Evolutionary conservation across 2,329 filamentous ascomycete species (phyloP), one percentile per base, ranked within the genome.

Genomic region (Diplocarpon mali): DNA sequence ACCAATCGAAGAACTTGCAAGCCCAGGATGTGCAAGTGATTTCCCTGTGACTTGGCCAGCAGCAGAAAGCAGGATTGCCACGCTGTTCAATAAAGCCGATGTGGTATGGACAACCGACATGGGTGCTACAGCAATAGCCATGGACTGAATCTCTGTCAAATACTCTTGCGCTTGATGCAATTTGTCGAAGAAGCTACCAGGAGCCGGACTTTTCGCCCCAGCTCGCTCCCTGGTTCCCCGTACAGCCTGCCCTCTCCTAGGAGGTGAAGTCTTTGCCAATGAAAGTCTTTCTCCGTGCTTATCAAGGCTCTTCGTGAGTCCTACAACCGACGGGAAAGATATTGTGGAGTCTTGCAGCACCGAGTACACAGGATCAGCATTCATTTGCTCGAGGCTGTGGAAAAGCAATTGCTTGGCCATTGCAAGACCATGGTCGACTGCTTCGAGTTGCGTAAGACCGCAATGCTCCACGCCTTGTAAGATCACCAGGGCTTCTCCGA

Each of bases 331-430:
- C 1, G 89, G 87, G 48, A 90, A 83, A 0, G 88, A 93, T 20
- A 95, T 80, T 0, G 88, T 95, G 0, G 92, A 95, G 57, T 98
- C 92, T 37, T 90, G 85, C 13, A 96, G 74, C 9, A 90, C 84
- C 14, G 86, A 93, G 62, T 90, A 93, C 3, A 92, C 83, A 2
- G 89, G 81, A 62, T 95, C 85, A 4, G 75, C 73, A 11, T 80
- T 74, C 69, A 95, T 85, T 57, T 82, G 73, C 38, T 82, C 76
- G 56, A 83, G 70, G 50, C 80, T 83, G 61, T 83, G 74, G 13
- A 77, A 72, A 48, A 87, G 69, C 35, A 84, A 73, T 37, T 82
- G 77, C 43, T 78, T 78, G 15, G 83, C 85, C 46, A 76, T 76
- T 10, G 77, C 71, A 44, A 85, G 70, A 32, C 78, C 74, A 46